phyloP scores from a whole-genome alignment of 129 eudicot genomes.

The Helichrysum umbraculigerum region DNA sequence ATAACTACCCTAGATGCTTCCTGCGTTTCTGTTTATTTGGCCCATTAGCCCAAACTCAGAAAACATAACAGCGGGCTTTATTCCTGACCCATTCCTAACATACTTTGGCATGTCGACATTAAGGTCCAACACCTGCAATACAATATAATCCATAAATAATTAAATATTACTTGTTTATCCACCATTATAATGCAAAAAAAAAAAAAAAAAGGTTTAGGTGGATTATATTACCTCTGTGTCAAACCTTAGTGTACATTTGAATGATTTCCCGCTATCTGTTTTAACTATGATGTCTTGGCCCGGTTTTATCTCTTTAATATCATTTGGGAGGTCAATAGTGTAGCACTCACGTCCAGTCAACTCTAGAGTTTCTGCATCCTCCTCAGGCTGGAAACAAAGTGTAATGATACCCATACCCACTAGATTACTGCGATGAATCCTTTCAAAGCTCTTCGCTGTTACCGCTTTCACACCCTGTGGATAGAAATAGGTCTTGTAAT shows the following conservation, averaged over 20 bases:
- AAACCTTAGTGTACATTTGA: constrained; percentile 31
- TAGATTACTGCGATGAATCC: constrained; percentile 27
- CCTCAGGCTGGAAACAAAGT: constrained; percentile 31
- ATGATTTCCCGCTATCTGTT: constrained; percentile 27
- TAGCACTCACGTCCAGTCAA: constrained; percentile 29
- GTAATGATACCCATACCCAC: constrained; percentile 36
- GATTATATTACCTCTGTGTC: constrained; percentile 28
- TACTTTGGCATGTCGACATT: no score
- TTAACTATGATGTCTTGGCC: constrained; percentile 28
- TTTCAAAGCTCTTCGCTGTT: constrained; percentile 27
- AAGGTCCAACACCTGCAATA: constrained; percentile 17
- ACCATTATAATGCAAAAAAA: no score
- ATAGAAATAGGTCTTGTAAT: constrained; percentile 9
- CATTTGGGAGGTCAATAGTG: constrained; percentile 33
- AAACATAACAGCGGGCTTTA: no score
- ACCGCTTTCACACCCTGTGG: constrained; percentile 35
- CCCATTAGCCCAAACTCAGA: no score
- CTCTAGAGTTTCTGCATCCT: constrained; percentile 32
- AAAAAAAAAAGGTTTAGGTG: not conserved
- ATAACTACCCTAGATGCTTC: no score
- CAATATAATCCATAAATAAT: not conserved
- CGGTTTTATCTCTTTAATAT: constrained; percentile 26
- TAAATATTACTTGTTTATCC: no score
- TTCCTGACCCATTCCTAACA: no score
- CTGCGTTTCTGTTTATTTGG: no score